phyloP scores from a whole-genome alignment of 1,284 basidiomycete species.

The Marasmius sp. region DNA sequence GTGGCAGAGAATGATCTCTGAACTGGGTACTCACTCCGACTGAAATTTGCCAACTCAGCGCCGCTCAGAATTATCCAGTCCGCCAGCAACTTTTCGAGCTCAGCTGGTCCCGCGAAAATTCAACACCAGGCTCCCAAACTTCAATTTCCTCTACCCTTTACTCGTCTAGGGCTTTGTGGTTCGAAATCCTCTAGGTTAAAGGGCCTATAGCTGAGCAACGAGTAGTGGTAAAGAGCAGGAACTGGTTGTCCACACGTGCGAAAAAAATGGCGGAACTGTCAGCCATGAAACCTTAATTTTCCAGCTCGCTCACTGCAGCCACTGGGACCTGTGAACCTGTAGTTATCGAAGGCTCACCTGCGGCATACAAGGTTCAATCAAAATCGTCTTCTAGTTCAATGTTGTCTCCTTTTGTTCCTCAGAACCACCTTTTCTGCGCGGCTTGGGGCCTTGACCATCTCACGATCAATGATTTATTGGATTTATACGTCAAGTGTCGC shows the following conservation, averaged over 20 bases:
- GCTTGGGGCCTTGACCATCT: no score
- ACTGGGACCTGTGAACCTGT: no score
- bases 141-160: background rate
- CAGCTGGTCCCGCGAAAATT: constrained; percentile 4
- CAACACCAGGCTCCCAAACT: background rate
- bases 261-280: background rate
- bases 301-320: background rate
- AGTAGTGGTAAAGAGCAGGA: background rate
- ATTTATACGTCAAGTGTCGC: no score
- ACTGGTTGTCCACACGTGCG: background rate
- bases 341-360: no score
- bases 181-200: background rate
- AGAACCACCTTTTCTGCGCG: no score
- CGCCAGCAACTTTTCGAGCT: constrained; percentile 9
- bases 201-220: background rate
- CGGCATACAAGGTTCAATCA: no score
- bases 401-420: no score
- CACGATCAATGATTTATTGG: no score
- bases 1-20: background rate
- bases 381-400: no score
- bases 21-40: constrained; percentile 10
- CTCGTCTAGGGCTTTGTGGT: background rate
- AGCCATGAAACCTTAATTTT: background rate
- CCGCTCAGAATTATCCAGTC: constrained; percentile 15
- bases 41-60: constrained; percentile 14